Percentiles rank a stretch among this genome's conserved stretches.
These are phyloP conservation scores for Tilletia indica DNA, from an alignment of 1,284 basidiomycete species.

Conservation along the genomic window DNA sequence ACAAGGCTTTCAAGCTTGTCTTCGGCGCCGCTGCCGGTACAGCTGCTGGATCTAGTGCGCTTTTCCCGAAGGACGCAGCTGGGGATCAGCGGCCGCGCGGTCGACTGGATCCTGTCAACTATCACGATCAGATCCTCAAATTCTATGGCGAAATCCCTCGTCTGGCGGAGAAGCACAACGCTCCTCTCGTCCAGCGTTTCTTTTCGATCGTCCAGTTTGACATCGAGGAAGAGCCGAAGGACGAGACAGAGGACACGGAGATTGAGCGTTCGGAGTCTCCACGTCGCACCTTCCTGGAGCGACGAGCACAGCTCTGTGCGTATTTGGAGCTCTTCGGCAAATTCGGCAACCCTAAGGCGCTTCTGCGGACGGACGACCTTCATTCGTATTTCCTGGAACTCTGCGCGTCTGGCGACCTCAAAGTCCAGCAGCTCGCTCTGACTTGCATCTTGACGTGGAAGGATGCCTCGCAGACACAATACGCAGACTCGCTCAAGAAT, in stretches of 20 bases:
- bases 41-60: background rate
- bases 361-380: slow-evolving; percentile 71
- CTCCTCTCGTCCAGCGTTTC: slow-evolving; percentile 39
- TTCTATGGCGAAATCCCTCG: slow-evolving; percentile 33
- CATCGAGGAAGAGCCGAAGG: slow-evolving; percentile 29
- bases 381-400: slow-evolving; percentile 70
- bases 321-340: slow-evolving; percentile 79
- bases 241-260: slow-evolving; percentile 18
- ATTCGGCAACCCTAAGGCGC: slow-evolving; percentile 84
- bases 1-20: background rate
- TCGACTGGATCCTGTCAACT: slow-evolving; percentile 45
- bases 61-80: background rate
- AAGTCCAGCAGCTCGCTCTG: slow-evolving; percentile 74
- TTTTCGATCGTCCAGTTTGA: slow-evolving; percentile 33
- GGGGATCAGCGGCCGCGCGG: slow-evolving; percentile 31
- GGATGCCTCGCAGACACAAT: slow-evolving; percentile 66
- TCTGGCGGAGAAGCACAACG: slow-evolving; percentile 43
- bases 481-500: slow-evolving; percentile 68
- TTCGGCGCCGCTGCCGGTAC: background rate
- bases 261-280: background rate
- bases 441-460: slow-evolving; percentile 83
- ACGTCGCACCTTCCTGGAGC: slow-evolving; percentile 28
- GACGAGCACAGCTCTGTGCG: slow-evolving; percentile 58
- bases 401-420: slow-evolving; percentile 80
- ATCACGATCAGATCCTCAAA: slow-evolving; percentile 45